These are phyloP conservation scores for Rhizopogon rudus DNA, from an alignment of 768 basidiomycete species.

Conservation along the genomic window DNA sequence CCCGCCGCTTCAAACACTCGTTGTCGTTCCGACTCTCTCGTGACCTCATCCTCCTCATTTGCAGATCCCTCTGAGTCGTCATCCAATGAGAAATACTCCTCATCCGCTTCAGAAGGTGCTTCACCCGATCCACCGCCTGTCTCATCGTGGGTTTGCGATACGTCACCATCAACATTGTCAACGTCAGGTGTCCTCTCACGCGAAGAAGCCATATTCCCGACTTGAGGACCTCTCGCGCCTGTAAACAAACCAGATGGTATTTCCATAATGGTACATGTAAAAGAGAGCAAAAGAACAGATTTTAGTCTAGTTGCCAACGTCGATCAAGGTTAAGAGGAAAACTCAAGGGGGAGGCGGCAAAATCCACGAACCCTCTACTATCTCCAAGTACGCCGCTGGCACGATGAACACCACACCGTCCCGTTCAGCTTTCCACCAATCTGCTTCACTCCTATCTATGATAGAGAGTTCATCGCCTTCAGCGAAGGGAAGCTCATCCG, in stretches of 20 bases:
- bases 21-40: constrained; percentile 70
- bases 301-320: constrained; percentile 73
- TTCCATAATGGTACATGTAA: constrained; percentile 30
- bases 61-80: constrained; percentile 22
- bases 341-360: constrained; percentile 47
- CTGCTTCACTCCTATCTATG: constrained; percentile 76
- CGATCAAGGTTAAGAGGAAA: constrained; percentile 42
- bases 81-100: constrained; percentile 26
- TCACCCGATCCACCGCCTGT: constrained; percentile 8
- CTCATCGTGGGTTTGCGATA: neutral
- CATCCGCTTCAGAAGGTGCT: constrained; percentile 28
- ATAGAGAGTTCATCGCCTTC: constrained; percentile 79
- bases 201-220: neutral
- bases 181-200: neutral
- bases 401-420: constrained; percentile 85
- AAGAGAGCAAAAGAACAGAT: constrained; percentile 51
- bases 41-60: constrained; percentile 41
- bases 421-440: constrained; percentile 97
- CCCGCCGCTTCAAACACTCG: constrained; percentile 89
- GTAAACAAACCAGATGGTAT: constrained; percentile 4
- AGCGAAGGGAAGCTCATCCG: constrained; percentile 81
- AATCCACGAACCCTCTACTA: constrained; percentile 83
- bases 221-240: neutral
- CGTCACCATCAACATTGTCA: neutral
- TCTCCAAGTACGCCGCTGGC: constrained; percentile 87